A percentile compares a stretch with the other conserved stretches of the same genome.
These are phyloP conservation scores for Passalora sequoiae DNA, from an alignment of 2,329 filamentous ascomycete genomes.

Conservation along the genomic window DNA sequence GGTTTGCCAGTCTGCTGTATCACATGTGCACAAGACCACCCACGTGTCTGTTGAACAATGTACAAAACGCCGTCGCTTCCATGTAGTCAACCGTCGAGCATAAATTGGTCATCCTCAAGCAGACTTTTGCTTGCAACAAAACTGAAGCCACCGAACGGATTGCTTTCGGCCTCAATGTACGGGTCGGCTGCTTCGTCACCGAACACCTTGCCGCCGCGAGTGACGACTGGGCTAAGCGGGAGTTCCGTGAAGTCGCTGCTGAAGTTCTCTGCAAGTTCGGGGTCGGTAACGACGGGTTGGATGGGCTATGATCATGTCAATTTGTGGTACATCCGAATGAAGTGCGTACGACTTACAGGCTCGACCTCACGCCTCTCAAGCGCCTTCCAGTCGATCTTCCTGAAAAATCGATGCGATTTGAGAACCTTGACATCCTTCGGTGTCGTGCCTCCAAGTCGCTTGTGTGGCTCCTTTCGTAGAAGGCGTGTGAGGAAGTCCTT, in stretches of 20 bases:
- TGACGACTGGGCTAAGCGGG: constrained; percentile 67
- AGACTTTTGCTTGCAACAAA: constrained; percentile 50
- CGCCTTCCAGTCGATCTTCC: constrained; percentile 90
- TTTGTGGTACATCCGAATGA: background rate
- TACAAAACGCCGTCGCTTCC: constrained; percentile 8
- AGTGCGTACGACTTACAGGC: constrained; percentile 41
- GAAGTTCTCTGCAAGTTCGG: constrained; percentile 95
- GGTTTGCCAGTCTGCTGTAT: background rate
- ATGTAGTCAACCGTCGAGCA: constrained; percentile 33
- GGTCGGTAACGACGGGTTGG: constrained; percentile 87
- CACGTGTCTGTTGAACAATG: background rate
- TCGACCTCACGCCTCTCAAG: constrained; percentile 76
- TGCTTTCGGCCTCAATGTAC: constrained; percentile 31
- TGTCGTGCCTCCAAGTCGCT: constrained; percentile 83
- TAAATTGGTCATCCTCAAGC: constrained; percentile 38
- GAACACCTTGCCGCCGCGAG: constrained; percentile 22
- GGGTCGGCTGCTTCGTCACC: constrained; percentile 21
- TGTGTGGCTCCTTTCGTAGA: constrained; percentile 84
- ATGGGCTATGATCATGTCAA: constrained; percentile 55
- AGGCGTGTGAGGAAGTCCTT: constrained; percentile 90
- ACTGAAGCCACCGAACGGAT: constrained; percentile 52
- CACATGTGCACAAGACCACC: background rate
- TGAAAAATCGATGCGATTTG: constrained; percentile 93
- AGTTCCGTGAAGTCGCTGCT: constrained; percentile 84
- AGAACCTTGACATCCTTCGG: constrained; percentile 79